Conservation (phyloP, 306 rosid species). For the Macrotyloma uniflorum region DNA sequence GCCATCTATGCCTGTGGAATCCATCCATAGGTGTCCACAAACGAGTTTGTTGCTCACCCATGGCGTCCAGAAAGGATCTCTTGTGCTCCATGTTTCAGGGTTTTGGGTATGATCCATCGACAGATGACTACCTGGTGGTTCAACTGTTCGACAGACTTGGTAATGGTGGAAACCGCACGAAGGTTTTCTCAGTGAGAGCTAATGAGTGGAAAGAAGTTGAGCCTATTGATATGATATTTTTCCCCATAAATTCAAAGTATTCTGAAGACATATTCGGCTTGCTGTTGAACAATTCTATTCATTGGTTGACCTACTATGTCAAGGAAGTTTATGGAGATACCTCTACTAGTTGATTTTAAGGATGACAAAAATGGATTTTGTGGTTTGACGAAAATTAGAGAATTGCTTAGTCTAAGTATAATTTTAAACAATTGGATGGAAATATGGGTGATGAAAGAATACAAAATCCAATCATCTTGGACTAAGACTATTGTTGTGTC, state of each 20-base stretch:
- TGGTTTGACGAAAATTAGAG: not conserved
- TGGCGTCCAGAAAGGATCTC: accelerated
- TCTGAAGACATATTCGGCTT: not conserved
- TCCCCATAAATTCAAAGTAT: no score
- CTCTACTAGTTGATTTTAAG: not conserved
- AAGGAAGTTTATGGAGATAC: not conserved
- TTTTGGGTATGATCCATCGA: not conserved
- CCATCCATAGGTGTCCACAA: not conserved
- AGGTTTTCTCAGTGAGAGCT: slow-evolving; percentile 13
- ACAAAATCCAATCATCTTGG: no score
- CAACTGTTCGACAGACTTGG: not conserved
- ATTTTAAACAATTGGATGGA: not conserved
- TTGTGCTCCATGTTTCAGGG: not conserved
- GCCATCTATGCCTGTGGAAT: not conserved
- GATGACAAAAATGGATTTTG: no score
- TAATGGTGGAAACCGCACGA: not conserved
- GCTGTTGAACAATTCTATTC: not conserved
- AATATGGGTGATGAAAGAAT: slow-evolving; percentile 37
- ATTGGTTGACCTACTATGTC: not conserved
- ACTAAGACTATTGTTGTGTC: not conserved
- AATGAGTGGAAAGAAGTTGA: not conserved
- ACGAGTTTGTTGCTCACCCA: not conserved
- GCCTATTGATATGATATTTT: no score
- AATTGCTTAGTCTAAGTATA: no score
- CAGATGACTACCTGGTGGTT: slow-evolving; percentile 21